phyloP scores from a whole-genome alignment of 441 rosid genomes.

The Pelargonium citronellum region DNA sequence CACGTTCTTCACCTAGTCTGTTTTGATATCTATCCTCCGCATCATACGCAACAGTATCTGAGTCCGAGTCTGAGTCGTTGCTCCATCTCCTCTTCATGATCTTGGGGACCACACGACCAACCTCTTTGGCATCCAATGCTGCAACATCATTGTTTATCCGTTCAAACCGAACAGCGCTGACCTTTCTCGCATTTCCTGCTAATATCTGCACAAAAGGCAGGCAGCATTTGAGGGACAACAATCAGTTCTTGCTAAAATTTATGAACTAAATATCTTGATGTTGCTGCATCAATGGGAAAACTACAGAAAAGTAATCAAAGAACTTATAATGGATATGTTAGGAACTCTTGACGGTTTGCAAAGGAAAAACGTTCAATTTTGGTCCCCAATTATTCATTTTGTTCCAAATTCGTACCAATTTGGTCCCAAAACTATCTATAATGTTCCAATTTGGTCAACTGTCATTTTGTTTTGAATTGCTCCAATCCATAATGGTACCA shows the following conservation, averaged over 20 bases:
- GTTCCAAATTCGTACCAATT: no score
- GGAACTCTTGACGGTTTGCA: no score
- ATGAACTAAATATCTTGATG: no score
- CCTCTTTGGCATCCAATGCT: conserved; percentile 54
- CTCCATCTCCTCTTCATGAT: conserved; percentile 74
- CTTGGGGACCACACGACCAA: conserved; percentile 65
- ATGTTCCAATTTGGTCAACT: no score
- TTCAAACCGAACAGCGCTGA: conserved; percentile 83
- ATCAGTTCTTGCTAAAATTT: conserved; percentile 13
- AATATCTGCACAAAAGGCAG: conserved; percentile 47
- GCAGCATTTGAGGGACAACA: conserved; percentile 6
- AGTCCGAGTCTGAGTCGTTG: conserved; percentile 46
- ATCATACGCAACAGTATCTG: not conserved
- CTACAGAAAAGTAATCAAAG: no score
- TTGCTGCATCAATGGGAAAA: no score
- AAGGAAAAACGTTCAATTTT: no score
- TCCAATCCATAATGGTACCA: no score
- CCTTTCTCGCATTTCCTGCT: conserved; percentile 97
- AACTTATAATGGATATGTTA: no score
- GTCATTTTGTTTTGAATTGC: no score
- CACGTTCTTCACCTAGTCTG: conserved; percentile 28
- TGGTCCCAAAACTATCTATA: no score
- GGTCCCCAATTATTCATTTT: no score
- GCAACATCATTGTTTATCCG: conserved; percentile 51
- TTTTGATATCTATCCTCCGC: conserved; percentile 40